These are phyloP conservation scores for Ophiosphaerella herpotricha DNA, from an alignment of 2,329 filamentous ascomycete species.

Conservation along the genomic window DNA sequence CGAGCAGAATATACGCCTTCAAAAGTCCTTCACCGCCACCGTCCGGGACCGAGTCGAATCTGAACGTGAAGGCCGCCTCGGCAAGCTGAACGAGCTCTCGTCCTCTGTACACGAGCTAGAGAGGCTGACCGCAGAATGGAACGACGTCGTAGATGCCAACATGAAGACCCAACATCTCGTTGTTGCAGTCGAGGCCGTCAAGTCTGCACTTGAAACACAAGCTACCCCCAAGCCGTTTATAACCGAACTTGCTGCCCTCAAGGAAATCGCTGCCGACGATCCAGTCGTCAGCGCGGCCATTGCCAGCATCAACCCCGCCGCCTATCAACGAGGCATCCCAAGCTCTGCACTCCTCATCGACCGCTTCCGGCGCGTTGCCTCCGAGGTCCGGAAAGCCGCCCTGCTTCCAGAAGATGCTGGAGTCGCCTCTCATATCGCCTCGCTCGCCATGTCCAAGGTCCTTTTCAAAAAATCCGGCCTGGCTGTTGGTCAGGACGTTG, in stretches of 20 bases:
- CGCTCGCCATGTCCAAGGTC: conserved; percentile 86
- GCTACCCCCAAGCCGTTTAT: conserved; percentile 82
- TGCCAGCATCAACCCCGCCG: conserved; percentile 89
- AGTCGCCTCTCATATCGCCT: conserved; percentile 90
- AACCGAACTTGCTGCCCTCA: conserved; percentile 88
- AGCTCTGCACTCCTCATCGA: conserved; percentile 86
- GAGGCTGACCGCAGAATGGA: conserved; percentile 86
- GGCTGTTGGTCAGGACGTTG: conserved; percentile 84
- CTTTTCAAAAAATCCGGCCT: conserved; percentile 87
- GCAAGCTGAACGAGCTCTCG: conserved; percentile 81
- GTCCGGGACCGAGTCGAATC: conserved; percentile 82
- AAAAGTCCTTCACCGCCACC: conserved; percentile 79
- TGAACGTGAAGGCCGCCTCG: conserved; percentile 84
- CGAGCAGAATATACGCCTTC: conserved; percentile 87
- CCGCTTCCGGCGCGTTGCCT: conserved; percentile 89
- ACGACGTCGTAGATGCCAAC: conserved; percentile 85
- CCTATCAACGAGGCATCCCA: conserved; percentile 90
- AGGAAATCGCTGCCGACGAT: conserved; percentile 85
- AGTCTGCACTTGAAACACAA: conserved; percentile 77
- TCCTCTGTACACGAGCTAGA: conserved; percentile 81
- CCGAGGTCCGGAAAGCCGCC: conserved; percentile 91
- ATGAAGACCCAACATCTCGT: conserved; percentile 95
- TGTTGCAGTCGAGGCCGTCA: conserved; percentile 91
- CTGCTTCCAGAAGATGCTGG: conserved; percentile 92
- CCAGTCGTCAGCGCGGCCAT: conserved; percentile 90